phyloP scores from a whole-genome alignment of 169 alveolate genomes.

The Babesia gibsoni region DNA sequence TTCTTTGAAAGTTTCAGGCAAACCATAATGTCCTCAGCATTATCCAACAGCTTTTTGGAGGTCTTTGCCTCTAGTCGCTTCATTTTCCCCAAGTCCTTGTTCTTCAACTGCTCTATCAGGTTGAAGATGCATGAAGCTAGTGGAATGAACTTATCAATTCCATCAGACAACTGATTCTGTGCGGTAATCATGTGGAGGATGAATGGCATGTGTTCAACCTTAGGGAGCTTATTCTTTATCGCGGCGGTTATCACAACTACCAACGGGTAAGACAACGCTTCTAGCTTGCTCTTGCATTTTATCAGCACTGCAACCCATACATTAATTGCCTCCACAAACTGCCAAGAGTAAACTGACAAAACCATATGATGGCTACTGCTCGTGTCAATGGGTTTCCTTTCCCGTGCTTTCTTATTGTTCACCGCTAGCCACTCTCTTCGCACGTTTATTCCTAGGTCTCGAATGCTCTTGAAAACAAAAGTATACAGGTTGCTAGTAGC shows the following conservation, averaged over 20 bases:
- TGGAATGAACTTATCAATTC: constrained; percentile 43
- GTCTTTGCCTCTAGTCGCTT: neutral
- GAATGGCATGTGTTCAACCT: constrained; percentile 34
- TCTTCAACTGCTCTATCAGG: constrained; percentile 30
- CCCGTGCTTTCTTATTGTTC: constrained; percentile 4
- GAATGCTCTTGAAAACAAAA: constrained; percentile 34
- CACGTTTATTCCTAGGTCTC: constrained; percentile 45
- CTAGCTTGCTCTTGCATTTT: constrained; percentile 8
- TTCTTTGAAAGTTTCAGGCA: constrained; percentile 24
- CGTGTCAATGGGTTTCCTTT: neutral
- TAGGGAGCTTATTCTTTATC: constrained; percentile 21
- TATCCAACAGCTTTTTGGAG: constrained; percentile 30
- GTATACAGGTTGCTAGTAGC: constrained; percentile 20
- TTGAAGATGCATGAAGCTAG: constrained; percentile 25
- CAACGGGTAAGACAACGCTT: constrained; percentile 46
- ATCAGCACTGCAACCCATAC: constrained; percentile 41
- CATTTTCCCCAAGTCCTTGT: constrained; percentile 7
- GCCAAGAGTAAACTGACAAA: constrained; percentile 55
- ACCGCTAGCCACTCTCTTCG: constrained; percentile 45
- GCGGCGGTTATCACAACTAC: constrained; percentile 46
- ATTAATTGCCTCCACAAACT: constrained; percentile 51
- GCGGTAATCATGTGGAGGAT: constrained; percentile 52
- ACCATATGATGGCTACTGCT: constrained; percentile 9
- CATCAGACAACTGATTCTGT: constrained; percentile 41
- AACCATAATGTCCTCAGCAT: constrained; percentile 56